Evolutionary conservation across 352 stramenopile genomes (phyloP).

Genomic region (Pythium vanterpoolii): DNA sequence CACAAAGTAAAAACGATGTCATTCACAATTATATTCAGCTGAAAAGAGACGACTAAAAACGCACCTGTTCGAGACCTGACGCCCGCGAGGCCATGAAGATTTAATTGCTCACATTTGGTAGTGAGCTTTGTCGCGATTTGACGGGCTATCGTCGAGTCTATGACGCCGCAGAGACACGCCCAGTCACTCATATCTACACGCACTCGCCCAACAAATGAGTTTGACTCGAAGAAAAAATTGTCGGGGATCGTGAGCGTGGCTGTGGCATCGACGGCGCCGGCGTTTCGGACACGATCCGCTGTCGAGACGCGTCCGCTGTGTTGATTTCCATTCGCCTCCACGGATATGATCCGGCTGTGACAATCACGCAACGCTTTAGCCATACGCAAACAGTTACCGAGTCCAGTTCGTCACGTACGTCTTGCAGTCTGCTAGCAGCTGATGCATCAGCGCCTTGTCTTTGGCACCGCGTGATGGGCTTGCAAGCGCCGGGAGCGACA

Average conservation of each 20-base stretch:
- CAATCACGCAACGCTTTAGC: background rate
- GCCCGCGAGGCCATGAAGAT: conserved; percentile 36
- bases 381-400: background rate
- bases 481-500: conserved; percentile 35
- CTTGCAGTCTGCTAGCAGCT: conserved; percentile 44
- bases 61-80: conserved; percentile 33
- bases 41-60: background rate
- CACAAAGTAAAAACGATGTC: background rate
- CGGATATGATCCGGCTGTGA: background rate
- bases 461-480: conserved; percentile 22
- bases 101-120: conserved; percentile 36
- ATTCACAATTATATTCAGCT: background rate
- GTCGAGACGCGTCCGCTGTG: conserved; percentile 29
- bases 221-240: conserved; percentile 49
- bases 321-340: conserved; percentile 30
- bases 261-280: background rate
- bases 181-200: conserved; percentile 54
- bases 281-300: background rate
- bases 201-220: conserved; percentile 40
- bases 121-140: conserved; percentile 51
- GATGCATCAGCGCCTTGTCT: conserved; percentile 37
- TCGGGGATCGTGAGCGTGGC: conserved; percentile 31
- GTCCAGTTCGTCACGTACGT: conserved; percentile 25
- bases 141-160: conserved; percentile 16
- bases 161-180: conserved; percentile 32